Conservation (phyloP, 768 basidiomycete genomes). For the Steccherinum ochraceum region DNA sequence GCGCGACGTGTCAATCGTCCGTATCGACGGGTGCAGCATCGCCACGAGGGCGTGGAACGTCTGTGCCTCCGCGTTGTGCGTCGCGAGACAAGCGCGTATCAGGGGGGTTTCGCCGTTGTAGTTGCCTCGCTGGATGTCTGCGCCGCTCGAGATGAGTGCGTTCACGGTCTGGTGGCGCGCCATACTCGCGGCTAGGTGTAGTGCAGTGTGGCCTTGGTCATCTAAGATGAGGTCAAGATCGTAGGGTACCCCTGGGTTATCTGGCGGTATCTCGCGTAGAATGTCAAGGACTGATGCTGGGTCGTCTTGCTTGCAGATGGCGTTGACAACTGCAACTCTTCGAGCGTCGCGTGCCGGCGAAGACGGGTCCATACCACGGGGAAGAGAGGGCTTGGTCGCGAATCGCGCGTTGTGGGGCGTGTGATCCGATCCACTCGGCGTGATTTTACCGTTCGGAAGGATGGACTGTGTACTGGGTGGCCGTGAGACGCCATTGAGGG, state of each 20-base stretch:
- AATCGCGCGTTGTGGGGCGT: slow-evolving; percentile 50
- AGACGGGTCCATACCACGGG: slow-evolving; percentile 47
- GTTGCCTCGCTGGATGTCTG: slow-evolving; percentile 89
- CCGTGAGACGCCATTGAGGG: slow-evolving; percentile 41
- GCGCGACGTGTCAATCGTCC: slow-evolving; percentile 81
- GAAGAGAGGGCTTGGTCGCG: slow-evolving; percentile 56
- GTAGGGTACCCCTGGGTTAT: slow-evolving; percentile 25
- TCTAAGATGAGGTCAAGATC: slow-evolving; percentile 87
- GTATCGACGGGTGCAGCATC: slow-evolving; percentile 65
- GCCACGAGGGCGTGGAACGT: slow-evolving; percentile 63
- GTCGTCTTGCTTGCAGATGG: slow-evolving; percentile 68
- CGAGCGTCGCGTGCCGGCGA: slow-evolving; percentile 44
- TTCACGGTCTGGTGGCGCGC: slow-evolving; percentile 63
- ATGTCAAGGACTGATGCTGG: slow-evolving; percentile 54
- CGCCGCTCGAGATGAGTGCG: slow-evolving; percentile 68
- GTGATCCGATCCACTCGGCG: slow-evolving; percentile 33
- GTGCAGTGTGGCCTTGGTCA: slow-evolving; percentile 88
- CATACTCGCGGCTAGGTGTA: slow-evolving; percentile 89
- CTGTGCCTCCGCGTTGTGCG: slow-evolving; percentile 76
- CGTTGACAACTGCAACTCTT: slow-evolving; percentile 55
- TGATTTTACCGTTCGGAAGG: slow-evolving; percentile 35
- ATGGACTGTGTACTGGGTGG: slow-evolving; percentile 37
- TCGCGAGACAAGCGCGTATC: slow-evolving; percentile 86
- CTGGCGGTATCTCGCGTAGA: slow-evolving; percentile 55
- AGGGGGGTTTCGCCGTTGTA: slow-evolving; percentile 92